Conservation (phyloP, 73 alveolate genomes). For the Uronychia setigera region DNA sequence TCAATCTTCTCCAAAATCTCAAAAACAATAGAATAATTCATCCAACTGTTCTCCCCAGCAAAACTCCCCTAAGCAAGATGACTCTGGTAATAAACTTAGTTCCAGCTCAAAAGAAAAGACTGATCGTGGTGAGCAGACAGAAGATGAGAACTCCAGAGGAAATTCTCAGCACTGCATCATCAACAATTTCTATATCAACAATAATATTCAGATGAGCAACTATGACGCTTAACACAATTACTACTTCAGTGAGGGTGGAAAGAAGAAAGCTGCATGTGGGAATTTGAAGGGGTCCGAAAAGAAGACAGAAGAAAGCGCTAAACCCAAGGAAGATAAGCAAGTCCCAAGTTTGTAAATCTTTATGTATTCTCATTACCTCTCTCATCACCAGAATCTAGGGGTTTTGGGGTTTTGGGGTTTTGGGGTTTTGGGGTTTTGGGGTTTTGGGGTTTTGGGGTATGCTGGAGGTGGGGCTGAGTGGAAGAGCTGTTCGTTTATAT, state of each 20-base stretch:
- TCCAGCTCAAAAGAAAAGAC: conserved; percentile 1
- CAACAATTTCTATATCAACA: neutral
- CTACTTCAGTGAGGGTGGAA: neutral
- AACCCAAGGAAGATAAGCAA: neutral
- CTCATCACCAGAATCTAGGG: too few species aligned
- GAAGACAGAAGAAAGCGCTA: neutral
- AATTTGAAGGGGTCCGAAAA: neutral
- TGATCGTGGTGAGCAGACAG: neutral
- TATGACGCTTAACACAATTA: neutral
- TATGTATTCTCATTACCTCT: neutral
- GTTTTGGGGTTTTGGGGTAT: too few species aligned
- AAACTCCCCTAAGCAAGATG: neutral
- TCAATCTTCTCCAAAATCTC: neutral
- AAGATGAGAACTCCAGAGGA: neutral
- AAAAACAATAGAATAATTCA: neutral
- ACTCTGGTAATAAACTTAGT: neutral
- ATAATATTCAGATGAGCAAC: neutral
- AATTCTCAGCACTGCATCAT: neutral
- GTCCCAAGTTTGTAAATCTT: neutral
- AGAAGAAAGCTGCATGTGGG: too few species aligned
- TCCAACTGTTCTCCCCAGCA: neutral
- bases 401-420: too few species aligned
- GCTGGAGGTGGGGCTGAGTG: too few species aligned
- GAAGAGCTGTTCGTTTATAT: too few species aligned
- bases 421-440: too few species aligned